These are phyloP conservation scores for Glutinoglossum americanum DNA, from an alignment of 495 filamentous ascomycete genomes.

Conservation along the genomic window DNA sequence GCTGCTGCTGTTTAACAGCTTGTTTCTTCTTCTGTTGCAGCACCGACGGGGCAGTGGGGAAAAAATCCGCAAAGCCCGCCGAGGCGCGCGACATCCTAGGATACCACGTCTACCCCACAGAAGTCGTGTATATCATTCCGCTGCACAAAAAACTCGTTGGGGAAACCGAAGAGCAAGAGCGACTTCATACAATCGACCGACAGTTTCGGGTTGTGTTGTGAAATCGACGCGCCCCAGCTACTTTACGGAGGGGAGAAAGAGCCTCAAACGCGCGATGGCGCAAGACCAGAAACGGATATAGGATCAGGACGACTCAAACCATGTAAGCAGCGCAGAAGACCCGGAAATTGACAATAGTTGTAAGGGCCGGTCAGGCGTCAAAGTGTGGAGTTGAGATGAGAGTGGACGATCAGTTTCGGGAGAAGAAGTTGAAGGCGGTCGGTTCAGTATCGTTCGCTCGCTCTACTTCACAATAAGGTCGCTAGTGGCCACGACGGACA, in stretches of 20 bases:
- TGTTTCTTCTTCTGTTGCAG: constrained; percentile 32
- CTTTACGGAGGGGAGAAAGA: background rate
- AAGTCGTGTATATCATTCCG: background rate
- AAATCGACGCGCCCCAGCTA: background rate
- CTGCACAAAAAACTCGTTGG: background rate
- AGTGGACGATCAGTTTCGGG: background rate
- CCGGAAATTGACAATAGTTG: background rate
- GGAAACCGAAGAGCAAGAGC: background rate
- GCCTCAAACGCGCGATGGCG: constrained; percentile 1
- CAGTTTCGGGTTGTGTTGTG: background rate
- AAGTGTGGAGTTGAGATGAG: background rate
- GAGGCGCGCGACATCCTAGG: constrained; percentile 17
- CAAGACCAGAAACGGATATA: background rate
- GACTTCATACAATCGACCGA: background rate
- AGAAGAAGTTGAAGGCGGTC: background rate
- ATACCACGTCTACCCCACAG: background rate
- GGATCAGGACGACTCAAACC: background rate
- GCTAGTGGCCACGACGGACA: background rate
- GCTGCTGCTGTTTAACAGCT: constrained; percentile 22
- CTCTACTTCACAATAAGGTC: background rate
- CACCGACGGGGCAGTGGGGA: constrained; percentile 61
- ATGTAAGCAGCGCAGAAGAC: background rate
- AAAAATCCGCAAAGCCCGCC: constrained; percentile 57
- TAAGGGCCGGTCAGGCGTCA: background rate
- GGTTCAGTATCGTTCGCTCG: background rate